Evolutionary conservation across 441 rosid genomes (phyloP).

Genomic region (Erodium trifolium): DNA sequence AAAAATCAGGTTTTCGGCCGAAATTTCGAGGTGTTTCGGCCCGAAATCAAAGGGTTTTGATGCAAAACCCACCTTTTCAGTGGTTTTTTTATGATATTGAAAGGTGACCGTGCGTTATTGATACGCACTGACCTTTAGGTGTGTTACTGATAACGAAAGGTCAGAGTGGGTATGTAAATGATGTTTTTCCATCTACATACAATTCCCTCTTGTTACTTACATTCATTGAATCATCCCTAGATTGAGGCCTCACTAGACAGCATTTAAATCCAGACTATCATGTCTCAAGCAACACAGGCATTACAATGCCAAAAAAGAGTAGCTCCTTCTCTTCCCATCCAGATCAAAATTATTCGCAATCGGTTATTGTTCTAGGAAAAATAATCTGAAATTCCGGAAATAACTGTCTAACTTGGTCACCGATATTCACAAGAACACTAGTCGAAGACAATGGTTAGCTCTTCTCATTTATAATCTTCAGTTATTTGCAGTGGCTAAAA

Average conservation of each 20-base stretch:
- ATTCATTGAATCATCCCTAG: constrained; percentile 11
- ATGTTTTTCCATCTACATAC: constrained; percentile 4
- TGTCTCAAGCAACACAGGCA: constrained; percentile 17
- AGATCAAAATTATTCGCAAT: constrained; percentile 6
- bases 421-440: neutral
- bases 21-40: no score
- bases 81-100: no score
- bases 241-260: constrained; percentile 4
- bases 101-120: no score
- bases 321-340: neutral
- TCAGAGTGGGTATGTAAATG: no score
- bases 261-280: constrained; percentile 14
- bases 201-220: constrained; percentile 2
- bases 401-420: neutral
- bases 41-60: no score
- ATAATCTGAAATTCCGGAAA: constrained; percentile 2
- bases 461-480: neutral
- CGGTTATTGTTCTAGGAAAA: neutral
- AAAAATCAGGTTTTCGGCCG: no score
- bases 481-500: neutral
- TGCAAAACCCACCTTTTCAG: no score
- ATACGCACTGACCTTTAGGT: no score
- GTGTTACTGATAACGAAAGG: no score
- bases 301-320: constrained; percentile 9
- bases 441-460: neutral